Evolutionary conservation across 2,329 filamentous ascomycete genomes (phyloP), one percentile per base, ranked within the genome.

Genomic region (Xylariaceae sp.): DNA sequence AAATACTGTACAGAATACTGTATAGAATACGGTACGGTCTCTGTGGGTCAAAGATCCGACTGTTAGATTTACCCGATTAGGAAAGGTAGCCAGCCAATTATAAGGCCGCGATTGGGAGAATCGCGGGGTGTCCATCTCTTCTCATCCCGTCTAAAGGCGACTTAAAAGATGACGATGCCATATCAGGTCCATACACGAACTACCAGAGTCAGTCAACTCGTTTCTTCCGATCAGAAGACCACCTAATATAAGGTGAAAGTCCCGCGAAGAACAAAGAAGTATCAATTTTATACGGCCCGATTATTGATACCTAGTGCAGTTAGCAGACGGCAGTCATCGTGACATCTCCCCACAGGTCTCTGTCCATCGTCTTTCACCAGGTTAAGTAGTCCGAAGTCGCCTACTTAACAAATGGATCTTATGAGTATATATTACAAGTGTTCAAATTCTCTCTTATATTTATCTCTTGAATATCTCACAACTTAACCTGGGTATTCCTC

Each of bases 341-440:
- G 43, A 59, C 32, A 50, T 18, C 49, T 51, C 49, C 45, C 48
- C 52, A 21, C 49, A 53, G 44, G 46, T 23, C 44, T n/a, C 3
- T 23, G 41, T 48, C 21, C 7, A 43, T 53, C 20, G 10, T 42
- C 40, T 23, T n/a, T 4, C 20, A 46, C 18, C 42, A 16, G 7
- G 16, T 10, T 40, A 26, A 51, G 7, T 37, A 37, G 32, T 37
- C 32, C 32, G 32, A 37, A 16, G 32, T 16, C 32, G 32, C 32
- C 32, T 37, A 16, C 32, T 4, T 16, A n/a, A n/a, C n/a, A n/a
- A n/a, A 12, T 37, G 32, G 32, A 37, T 37, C 14, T 10, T 37
- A 14, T 37, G 3, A 37, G 32, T 37, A 37, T 16, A 12, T 37
- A 37, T 3, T 16, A 3, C 32, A n/a, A 12, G 32, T 37, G 32